Base-by-base conservation (phyloP, 176 grass and related monocot genomes). In the Leersia perrieri region DNA sequence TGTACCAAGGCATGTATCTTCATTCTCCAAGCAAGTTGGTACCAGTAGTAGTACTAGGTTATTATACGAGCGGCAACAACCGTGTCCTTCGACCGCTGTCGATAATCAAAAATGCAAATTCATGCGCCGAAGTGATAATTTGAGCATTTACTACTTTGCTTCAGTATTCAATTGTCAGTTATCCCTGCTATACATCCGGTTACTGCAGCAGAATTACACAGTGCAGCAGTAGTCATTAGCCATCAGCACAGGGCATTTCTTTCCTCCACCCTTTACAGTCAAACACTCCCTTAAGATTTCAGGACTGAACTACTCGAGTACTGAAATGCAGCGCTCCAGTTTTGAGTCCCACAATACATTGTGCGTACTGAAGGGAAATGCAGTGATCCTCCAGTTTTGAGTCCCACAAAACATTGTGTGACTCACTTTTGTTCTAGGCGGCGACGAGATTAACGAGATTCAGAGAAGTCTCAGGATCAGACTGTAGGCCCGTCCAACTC, bases 21-120 rank as follows among this genome's bases (percentile, higher is more conserved):
- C n/a, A n/a, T n/a, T 66, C 16, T 5, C 60, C 34, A 26, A 82
- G 18, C 80, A 80, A 16, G 47, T 42, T 51, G 45, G 45, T 67
- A n/a, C n/a, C n/a, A n/a, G n/a, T n/a, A n/a, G n/a, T n/a, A n/a
- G n/a, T n/a, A 30, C 5, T 38, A 18, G 45, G 63, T 79, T 53
- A 8, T 29, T n/a, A 68, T 12, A 16, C n/a, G 3, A 8, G 22
- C 16, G 42, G 65, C 55, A 44, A 4, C 57, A 12, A 27, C 15
- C 36, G 84, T 70, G 63, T 69, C 71, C 16, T 76, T 51, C 31
- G 31, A 73, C 72, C 3, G 51, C 18, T 82, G 78, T 5, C 29
- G 69, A 31, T 51, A 9, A 70, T 62, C 31, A 68, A 18, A 10
- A 45, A 18, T 8, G 68, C 76, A 58, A 33, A 11, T 70, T 15